Evolutionary conservation across 2,329 filamentous ascomycete species (phyloP), one percentile per base, ranked within the genome.

Genomic region (Alternaria tenuissima): DNA sequence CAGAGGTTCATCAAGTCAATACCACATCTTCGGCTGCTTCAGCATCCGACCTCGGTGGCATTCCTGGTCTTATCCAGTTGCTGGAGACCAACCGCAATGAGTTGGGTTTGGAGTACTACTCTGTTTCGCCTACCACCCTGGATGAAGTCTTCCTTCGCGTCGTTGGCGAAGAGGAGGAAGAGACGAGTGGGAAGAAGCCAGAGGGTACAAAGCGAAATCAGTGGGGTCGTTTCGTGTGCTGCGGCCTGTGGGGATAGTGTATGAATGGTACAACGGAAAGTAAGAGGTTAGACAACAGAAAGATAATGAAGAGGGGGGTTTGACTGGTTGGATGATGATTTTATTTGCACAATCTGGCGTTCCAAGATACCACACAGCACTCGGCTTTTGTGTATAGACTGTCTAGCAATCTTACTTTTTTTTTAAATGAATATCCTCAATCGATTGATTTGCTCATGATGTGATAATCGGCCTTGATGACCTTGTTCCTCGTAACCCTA

Each of bases 91-190:
- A 89, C 63, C 91, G 89, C 70, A 81, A 87, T 20, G 78, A 80
- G 5, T 78, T 97, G 28, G 91, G 91, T 0, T 85, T 97, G 48
- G 90, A 92, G 75, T 92, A 96, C 77, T 97, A 94, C 78, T 93
- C 90, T 51, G 92, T 97, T 65, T 91, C 88, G 59, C 92, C 92
- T 24, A 95, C 93, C 18, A 96, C 92, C 16, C 81, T 97, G 42
- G 94, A 97, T 74, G 92, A 97, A 78, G 93, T 97, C 0, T 97
- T 97, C 78, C 79, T 97, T 76, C 86, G 86, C 26, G 95, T 97
- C 73, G 93, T 97, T 0, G 89, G 89, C 1, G 86, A 88, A 77
- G 83, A 89, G 75, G 93, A 77, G 76, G 93, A 77, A 18, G 71
- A 71, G 28, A 61, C 20, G 7, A 46, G 20, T n/a, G 60, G 55